Evolutionary conservation across 108 stramenopile genomes (phyloP).

Genomic region (Cyclotella sp.): DNA sequence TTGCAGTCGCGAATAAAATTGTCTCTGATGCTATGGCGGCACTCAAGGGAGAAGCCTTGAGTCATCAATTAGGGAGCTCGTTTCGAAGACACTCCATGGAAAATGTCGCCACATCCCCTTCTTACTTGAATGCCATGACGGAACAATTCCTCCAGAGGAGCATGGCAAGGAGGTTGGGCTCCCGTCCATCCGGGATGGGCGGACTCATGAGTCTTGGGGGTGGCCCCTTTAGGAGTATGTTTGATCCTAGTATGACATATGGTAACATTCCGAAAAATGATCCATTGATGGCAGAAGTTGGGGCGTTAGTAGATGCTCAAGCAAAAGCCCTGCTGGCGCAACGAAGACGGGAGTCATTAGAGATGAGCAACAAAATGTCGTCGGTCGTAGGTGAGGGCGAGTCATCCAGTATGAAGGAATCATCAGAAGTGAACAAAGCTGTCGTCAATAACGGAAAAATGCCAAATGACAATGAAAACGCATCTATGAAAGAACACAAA

Average conservation of each 20-base stretch:
- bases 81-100: neutral
- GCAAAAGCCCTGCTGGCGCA: neutral
- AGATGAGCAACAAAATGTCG: neutral
- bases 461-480: no score
- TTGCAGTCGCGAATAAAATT: neutral
- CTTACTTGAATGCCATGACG: slow-evolving; percentile 35
- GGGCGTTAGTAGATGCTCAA: slow-evolving; percentile 9
- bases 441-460: no score
- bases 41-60: neutral
- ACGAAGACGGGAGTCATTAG: slow-evolving; percentile 4
- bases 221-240: neutral
- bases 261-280: neutral
- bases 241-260: slow-evolving; percentile 1
- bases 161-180: slow-evolving; percentile 13
- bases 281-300: neutral
- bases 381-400: neutral
- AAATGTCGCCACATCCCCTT: neutral
- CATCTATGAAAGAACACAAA: no score
- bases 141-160: slow-evolving; percentile 32
- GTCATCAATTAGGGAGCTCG: neutral
- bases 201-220: neutral
- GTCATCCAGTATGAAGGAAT: no score
- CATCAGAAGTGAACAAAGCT: no score
- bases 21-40: slow-evolving; percentile 7
- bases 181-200: neutral